Evolutionary conservation across 2,329 filamentous ascomycete species (phyloP).

Genomic region (Arthrinium puccinioides): DNA sequence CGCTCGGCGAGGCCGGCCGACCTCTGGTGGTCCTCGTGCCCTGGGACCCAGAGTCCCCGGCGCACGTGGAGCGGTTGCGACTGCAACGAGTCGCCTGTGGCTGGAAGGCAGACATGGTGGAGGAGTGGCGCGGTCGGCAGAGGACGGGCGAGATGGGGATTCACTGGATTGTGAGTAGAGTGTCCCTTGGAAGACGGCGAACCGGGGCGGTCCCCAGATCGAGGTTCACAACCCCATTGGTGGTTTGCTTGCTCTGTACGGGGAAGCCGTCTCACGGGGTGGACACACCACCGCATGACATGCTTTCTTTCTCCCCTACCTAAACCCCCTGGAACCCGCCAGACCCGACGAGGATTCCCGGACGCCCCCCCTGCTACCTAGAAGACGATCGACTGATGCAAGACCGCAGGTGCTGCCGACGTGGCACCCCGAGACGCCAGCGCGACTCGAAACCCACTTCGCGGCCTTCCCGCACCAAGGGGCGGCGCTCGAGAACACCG

Average conservation of each 20-base stretch:
- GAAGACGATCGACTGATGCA: no score
- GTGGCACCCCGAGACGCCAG: slow-evolving; percentile 4
- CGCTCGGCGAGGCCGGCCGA: no score
- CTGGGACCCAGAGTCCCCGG: slow-evolving; percentile 16
- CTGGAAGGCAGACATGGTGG: slow-evolving; percentile 14
- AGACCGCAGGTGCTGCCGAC: slow-evolving; percentile 11
- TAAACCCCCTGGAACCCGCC: no score
- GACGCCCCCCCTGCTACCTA: no score
- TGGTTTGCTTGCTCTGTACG: no score
- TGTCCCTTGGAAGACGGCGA: no score
- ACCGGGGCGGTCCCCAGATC: no score
- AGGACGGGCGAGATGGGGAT: slow-evolving; percentile 8
- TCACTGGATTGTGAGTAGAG: slow-evolving; percentile 11
- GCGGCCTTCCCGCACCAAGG: slow-evolving; percentile 10
- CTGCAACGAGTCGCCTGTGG: slow-evolving; percentile 17
- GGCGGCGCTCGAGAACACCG: slow-evolving; percentile 9
- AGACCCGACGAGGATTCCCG: no score
- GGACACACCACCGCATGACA: no score
- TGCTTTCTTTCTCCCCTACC: no score
- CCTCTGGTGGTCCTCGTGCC: slow-evolving; percentile 14
- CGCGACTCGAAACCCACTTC: slow-evolving; percentile 14
- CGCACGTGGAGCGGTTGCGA: slow-evolving; percentile 14
- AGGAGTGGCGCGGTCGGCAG: slow-evolving; percentile 13
- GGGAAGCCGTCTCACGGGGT: no score
- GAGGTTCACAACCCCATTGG: no score